These are phyloP conservation scores for Paraphysoderma sedebokerense DNA, from an alignment of 371 early-diverging fungal genomes.

Conservation along the genomic window DNA sequence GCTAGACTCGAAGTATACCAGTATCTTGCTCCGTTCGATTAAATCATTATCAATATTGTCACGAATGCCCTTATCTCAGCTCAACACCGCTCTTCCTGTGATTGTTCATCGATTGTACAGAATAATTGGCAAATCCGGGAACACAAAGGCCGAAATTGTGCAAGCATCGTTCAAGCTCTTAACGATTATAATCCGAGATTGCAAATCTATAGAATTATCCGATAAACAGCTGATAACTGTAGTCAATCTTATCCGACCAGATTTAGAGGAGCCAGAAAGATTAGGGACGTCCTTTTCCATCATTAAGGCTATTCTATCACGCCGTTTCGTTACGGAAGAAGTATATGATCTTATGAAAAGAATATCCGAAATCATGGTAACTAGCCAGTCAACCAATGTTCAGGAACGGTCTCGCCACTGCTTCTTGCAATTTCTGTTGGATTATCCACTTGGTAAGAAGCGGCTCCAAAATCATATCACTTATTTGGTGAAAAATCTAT, in stretches of 20 bases:
- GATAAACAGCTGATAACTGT: slow-evolving; percentile 61
- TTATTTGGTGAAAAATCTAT: slow-evolving; percentile 70
- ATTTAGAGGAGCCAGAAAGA: slow-evolving; percentile 70
- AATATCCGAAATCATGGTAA: slow-evolving; percentile 62
- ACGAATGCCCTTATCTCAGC: slow-evolving; percentile 45
- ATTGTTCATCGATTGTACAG: slow-evolving; percentile 57
- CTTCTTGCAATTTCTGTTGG: slow-evolving; percentile 73
- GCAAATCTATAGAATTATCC: slow-evolving; percentile 29
- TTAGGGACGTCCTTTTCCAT: slow-evolving; percentile 70
- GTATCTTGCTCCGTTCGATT: slow-evolving; percentile 44
- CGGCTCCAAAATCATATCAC: slow-evolving; percentile 63
- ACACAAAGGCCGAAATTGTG: slow-evolving; percentile 47
- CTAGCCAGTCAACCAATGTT: slow-evolving; percentile 55
- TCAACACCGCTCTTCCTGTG: slow-evolving; percentile 41
- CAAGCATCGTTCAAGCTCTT: slow-evolving; percentile 68
- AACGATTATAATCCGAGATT: slow-evolving; percentile 51
- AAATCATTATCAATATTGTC: slow-evolving; percentile 47
- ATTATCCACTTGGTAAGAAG: slow-evolving; percentile 76
- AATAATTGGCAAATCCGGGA: slow-evolving; percentile 41
- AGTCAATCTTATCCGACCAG: slow-evolving; percentile 61
- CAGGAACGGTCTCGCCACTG: slow-evolving; percentile 66
- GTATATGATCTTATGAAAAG: slow-evolving; percentile 80
- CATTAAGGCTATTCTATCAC: slow-evolving; percentile 64
- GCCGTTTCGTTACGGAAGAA: slow-evolving; percentile 66
- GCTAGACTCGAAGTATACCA: slow-evolving; percentile 56